Evolutionary conservation across 768 basidiomycete genomes (phyloP).

Genomic region (Cubamyces lactineus): DNA sequence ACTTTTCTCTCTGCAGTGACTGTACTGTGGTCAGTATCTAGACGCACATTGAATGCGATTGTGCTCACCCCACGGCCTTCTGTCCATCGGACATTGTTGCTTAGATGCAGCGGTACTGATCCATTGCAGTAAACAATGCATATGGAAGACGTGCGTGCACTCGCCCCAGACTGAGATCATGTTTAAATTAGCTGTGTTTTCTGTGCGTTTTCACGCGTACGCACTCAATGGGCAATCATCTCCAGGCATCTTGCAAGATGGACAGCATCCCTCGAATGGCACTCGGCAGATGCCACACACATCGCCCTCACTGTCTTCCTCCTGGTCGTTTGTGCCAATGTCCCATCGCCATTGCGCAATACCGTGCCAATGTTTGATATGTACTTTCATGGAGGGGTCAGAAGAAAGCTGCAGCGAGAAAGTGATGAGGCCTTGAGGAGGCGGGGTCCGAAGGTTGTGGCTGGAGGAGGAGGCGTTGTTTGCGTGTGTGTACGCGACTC

Average conservation of each 20-base stretch:
- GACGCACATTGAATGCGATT: background rate
- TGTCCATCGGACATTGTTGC: constrained; percentile 98
- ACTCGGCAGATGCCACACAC: constrained; percentile 90
- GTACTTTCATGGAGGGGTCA: constrained; percentile 66
- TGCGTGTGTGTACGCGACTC: constrained; percentile 26
- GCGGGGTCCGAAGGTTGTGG: background rate
- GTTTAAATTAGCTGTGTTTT: background rate
- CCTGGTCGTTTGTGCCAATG: constrained; percentile 45
- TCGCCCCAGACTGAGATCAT: constrained; percentile 85
- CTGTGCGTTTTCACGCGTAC: constrained; percentile 34
- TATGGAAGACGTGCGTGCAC: constrained; percentile 97
- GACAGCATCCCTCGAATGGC: constrained; percentile 93
- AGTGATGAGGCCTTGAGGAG: background rate
- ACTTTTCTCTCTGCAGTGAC: constrained; percentile 61
- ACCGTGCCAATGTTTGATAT: constrained; percentile 83
- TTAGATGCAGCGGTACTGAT: constrained; percentile 87
- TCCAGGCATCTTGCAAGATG: constrained; percentile 94
- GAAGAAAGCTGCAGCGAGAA: background rate
- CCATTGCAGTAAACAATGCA: constrained; percentile 99
- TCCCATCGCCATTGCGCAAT: constrained; percentile 93
- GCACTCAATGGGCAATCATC: constrained; percentile 92
- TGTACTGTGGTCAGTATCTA: constrained; percentile 21
- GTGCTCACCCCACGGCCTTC: constrained; percentile 83
- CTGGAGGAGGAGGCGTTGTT: constrained; percentile 22
- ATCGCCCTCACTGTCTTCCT: constrained; percentile 64